Evolutionary conservation across 208 protist species (phyloP).

Genomic region (Crithidia sp.): DNA sequence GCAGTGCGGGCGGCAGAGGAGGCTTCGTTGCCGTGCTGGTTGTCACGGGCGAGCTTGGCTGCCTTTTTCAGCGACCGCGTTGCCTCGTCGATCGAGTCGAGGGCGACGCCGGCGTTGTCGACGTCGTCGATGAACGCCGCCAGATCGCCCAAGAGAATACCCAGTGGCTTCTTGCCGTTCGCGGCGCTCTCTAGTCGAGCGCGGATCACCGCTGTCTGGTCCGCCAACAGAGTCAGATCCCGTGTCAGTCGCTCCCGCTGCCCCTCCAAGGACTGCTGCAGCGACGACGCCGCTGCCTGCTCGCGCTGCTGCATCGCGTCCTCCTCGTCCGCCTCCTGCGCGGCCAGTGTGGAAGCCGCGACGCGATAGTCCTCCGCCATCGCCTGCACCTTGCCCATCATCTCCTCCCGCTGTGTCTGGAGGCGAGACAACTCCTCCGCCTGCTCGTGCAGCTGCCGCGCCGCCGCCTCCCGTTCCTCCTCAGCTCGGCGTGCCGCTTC

Average conservation of each 20-base stretch:
- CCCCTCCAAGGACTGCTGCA: conserved; percentile 16
- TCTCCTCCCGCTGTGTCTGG: background rate
- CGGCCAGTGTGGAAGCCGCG: conserved; percentile 18
- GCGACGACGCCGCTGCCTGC: background rate
- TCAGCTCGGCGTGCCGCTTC: conserved; percentile 3
- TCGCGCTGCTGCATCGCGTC: conserved; percentile 14
- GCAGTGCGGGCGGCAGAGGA: background rate
- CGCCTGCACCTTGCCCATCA: conserved; percentile 7
- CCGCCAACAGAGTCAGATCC: conserved; percentile 7
- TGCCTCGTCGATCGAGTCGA: conserved; percentile 25
- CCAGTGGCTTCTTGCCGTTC: conserved; percentile 8
- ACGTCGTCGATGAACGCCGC: conserved; percentile 10
- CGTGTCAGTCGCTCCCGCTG: conserved; percentile 9
- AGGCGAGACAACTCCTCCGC: background rate
- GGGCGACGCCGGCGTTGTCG: background rate
- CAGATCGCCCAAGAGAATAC: conserved; percentile 5
- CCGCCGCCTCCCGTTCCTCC: conserved; percentile 15
- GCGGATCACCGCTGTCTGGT: conserved; percentile 4
- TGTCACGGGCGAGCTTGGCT: background rate
- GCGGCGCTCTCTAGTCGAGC: background rate
- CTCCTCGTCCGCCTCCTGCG: conserved; percentile 8
- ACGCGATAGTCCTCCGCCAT: conserved; percentile 9
- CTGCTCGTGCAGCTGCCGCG: conserved; percentile 6
- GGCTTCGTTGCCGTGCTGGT: background rate
- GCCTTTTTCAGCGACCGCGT: conserved; percentile 7